Percentiles rank a stretch among this genome's conserved stretches.
phyloP scores from a whole-genome alignment of 495 filamentous ascomycete species.

The Schizothecium vesticola region DNA sequence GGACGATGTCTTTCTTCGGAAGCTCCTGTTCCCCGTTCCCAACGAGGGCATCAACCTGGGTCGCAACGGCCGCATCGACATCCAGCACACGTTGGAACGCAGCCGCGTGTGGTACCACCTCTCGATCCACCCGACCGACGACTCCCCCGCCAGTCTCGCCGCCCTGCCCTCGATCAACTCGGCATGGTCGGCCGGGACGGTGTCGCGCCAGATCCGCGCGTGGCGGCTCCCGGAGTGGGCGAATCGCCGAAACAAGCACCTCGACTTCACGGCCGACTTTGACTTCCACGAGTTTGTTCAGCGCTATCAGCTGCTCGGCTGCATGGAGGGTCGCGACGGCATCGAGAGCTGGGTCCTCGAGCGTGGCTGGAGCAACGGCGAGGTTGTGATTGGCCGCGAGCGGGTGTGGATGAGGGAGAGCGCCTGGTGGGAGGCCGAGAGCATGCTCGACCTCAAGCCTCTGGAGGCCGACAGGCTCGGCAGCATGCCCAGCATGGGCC shows the following conservation, averaged over 20 bases:
- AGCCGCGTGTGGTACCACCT: conserved; percentile 96
- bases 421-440: conserved; percentile 97
- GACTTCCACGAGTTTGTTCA: conserved; percentile 85
- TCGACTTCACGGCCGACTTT: conserved; percentile 98
- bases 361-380: conserved; percentile 96
- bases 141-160: conserved; percentile 65
- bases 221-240: conserved; percentile 97
- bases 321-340: conserved; percentile 83
- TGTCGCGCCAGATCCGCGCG: conserved; percentile 84
- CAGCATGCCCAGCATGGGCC: conserved; percentile 46
- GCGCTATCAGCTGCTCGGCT: conserved; percentile 78
- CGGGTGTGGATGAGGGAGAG: conserved; percentile 92
- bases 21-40: conserved; percentile 75
- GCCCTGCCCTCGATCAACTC: conserved; percentile 55
- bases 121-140: conserved; percentile 85
- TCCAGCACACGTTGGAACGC: conserved; percentile 60
- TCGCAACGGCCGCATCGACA: conserved; percentile 68
- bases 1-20: conserved; percentile 72
- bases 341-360: conserved; percentile 95
- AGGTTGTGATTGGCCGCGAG: conserved; percentile 83
- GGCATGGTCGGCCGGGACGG: conserved; percentile 84
- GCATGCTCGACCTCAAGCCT: conserved; percentile 88
- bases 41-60: conserved; percentile 70
- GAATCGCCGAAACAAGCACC: conserved; percentile 80
- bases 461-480: conserved; percentile 36